Conservation (phyloP, 805 yeast genomes). For the Suhomyces sp. region DNA sequence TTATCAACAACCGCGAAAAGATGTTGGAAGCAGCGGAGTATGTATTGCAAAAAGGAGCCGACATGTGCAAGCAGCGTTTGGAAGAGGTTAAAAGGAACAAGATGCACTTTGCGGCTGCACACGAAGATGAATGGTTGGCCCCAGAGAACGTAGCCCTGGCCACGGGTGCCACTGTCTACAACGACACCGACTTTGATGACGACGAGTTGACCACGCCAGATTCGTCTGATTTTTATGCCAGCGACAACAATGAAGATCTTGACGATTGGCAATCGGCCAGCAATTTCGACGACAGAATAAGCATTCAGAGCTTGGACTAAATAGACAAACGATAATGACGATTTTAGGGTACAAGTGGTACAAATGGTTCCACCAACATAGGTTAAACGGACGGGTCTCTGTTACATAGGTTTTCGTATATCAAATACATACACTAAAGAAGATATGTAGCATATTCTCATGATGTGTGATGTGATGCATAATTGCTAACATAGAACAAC, state of each 20-base stretch:
- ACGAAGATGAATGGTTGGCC: conserved; percentile 15
- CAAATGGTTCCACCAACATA: not conserved
- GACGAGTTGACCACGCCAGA: conserved; percentile 2
- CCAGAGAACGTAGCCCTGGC: conserved; percentile 1
- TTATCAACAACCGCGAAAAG: conserved; percentile 26
- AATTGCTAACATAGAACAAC: too few species aligned
- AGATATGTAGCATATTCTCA: too few species aligned
- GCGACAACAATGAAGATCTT: not conserved
- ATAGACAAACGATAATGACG: not conserved
- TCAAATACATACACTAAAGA: too few species aligned
- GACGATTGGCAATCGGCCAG: conserved; percentile 3
- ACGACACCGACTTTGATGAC: conserved; percentile 14
- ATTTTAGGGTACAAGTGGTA: too few species aligned
- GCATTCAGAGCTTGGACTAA: conserved; percentile 1
- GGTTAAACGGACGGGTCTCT: not conserved
- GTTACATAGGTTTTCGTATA: not conserved
- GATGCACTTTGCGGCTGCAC: conserved; percentile 21
- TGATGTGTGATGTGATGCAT: too few species aligned
- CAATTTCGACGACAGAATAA: conserved; percentile 5
- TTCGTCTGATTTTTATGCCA: conserved; percentile 7
- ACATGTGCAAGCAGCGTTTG: conserved; percentile 19
- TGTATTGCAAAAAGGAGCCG: conserved; percentile 29
- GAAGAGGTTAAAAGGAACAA: conserved; percentile 15
- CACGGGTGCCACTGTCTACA: not conserved
- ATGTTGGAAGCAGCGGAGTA: conserved; percentile 28